Percentiles rank a stretch among this genome's conserved stretches.
These are phyloP conservation scores for Macrophomina phaseolina DNA, from an alignment of 2,329 filamentous ascomycete genomes.

Conservation along the genomic window DNA sequence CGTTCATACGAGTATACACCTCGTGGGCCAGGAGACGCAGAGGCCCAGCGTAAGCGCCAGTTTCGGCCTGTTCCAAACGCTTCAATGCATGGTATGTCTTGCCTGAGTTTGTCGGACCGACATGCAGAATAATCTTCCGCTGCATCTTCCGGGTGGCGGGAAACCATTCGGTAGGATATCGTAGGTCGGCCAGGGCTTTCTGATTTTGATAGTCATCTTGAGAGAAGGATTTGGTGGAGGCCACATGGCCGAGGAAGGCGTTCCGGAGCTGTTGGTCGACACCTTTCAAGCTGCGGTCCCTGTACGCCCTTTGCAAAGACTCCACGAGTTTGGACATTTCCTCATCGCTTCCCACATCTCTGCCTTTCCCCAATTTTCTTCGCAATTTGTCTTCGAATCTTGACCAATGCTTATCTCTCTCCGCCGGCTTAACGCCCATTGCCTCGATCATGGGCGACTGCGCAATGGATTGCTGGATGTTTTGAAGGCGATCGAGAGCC, in stretches of 20 bases:
- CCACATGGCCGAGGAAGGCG: constrained; percentile 62
- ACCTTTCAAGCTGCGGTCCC: constrained; percentile 42
- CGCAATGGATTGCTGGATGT: neutral
- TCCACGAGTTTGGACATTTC: constrained; percentile 1
- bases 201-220: constrained; percentile 45
- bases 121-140: constrained; percentile 86
- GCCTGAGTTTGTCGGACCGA: constrained; percentile 96
- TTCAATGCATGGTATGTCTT: constrained; percentile 96
- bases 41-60: constrained; percentile 89
- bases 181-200: constrained; percentile 71
- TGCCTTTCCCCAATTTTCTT: neutral
- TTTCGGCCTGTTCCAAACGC: constrained; percentile 74
- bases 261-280: constrained; percentile 67
- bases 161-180: constrained; percentile 93
- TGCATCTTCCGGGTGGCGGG: constrained; percentile 80
- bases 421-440: neutral
- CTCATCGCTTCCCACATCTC: neutral
- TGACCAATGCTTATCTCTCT: neutral
- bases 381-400: neutral
- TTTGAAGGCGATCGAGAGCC: neutral
- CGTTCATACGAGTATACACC: constrained; percentile 85
- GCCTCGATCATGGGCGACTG: neutral
- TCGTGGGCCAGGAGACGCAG: constrained; percentile 89
- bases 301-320: constrained; percentile 17
- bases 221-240: constrained; percentile 41